Evolutionary conservation across 257 asterid species (phyloP).

Genomic region (Ligustrum vulgare): DNA sequence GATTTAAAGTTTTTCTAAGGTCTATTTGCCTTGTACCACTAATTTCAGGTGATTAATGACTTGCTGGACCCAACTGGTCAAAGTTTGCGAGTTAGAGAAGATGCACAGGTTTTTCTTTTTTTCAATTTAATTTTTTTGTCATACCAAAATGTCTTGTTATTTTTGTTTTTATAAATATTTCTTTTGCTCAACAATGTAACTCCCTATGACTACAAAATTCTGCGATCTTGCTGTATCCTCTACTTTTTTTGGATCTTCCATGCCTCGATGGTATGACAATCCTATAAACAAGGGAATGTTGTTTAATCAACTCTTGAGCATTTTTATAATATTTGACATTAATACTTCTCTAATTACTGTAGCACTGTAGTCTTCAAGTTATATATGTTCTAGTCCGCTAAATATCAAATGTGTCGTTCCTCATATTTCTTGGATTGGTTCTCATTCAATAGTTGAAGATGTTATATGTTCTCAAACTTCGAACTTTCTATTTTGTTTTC

Average conservation of each 20-base stretch:
- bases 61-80: conserved; percentile 71
- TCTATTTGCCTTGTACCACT: neutral
- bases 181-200: conserved; percentile 16
- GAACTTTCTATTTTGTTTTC: neutral
- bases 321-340: neutral
- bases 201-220: conserved; percentile 11
- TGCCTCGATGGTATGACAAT: conserved; percentile 5
- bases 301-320: neutral
- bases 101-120: conserved; percentile 57
- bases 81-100: conserved; percentile 83
- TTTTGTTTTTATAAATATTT: conserved; percentile 11
- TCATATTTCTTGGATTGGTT: neutral
- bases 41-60: conserved; percentile 48
- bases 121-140: neutral
- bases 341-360: neutral
- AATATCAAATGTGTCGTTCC: neutral
- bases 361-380: neutral
- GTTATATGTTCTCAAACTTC: neutral
- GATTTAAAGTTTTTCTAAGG: neutral
- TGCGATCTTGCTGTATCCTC: neutral
- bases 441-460: neutral
- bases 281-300: neutral
- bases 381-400: neutral
- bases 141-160: conserved; percentile 14
- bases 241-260: neutral